Base-by-base conservation (phyloP, 176 grass and related monocot species). In the Zoysia pacifica region DNA sequence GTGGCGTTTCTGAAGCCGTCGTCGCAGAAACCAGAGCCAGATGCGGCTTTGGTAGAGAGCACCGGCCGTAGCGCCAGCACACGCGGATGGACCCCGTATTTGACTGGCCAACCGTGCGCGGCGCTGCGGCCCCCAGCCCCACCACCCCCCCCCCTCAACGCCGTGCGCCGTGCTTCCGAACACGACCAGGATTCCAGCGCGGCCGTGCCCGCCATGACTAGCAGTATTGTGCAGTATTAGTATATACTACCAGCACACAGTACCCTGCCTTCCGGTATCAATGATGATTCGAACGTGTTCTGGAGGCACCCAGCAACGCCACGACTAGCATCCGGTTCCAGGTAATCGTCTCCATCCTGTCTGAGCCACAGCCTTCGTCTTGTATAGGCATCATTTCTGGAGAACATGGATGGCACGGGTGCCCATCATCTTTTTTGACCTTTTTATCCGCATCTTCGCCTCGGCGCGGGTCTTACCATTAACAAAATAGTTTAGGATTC, bases 361-460 rank as follows among this genome's bases (percentile, higher is more conserved):
- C 42, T 19, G 9, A 36, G 58, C 55, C 56, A 15, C 28, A 28
- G 28, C 28, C 28, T 28, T 28, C 28, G 28, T 28, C 28, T 28
- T 28, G 28, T 28, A 28, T 28, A 77, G 72, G 74, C 19, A 11
- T 77, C 18, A 39, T 44, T 49, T 7, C 46, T 50, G 52, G 84
- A 74, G 77, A 86, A 86, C 77, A 86, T 86, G 84, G 42, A 51
- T 7, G 43, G 51, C 73, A 68, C 62, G 35, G 67, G 62, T 11
- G 44, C 13, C 43, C 67, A 79, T 58, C 59, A 28, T 35, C 40
- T 40, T 42, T 42, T 39, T 68, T 15, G 19, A 42, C 41, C 20
- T 75, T 81, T 81, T 62, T 39, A 72, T 71, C 54, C 39, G 39
- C 20, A 46, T 74, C 48, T 73, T 66, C 54, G 61, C 53, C 46